Percentiles rank a stretch among this genome's conserved stretches.
These are phyloP conservation scores for Melanogaster broomeanus DNA, from an alignment of 768 basidiomycete genomes.

Conservation along the genomic window DNA sequence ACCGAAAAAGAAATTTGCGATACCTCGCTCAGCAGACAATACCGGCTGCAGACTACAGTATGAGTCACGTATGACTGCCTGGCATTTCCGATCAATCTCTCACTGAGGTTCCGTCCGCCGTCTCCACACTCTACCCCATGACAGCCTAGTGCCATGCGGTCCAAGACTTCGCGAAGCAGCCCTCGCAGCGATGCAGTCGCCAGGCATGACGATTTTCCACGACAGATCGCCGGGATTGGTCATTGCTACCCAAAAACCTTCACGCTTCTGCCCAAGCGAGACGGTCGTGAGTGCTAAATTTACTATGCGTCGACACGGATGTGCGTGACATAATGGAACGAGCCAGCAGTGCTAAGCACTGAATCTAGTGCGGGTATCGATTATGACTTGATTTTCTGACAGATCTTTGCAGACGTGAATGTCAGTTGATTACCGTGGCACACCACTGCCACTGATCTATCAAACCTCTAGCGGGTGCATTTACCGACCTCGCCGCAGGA, in stretches of 20 bases:
- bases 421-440: too few relatives aligned
- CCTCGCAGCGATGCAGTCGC: not conserved
- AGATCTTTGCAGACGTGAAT: slow-evolving; percentile 2
- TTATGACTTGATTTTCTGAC: too few relatives aligned
- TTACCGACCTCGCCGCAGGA: not conserved
- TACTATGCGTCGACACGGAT: slow-evolving; percentile 4
- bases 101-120: not conserved
- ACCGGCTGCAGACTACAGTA: too few relatives aligned
- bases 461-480: too few relatives aligned
- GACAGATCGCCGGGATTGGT: slow-evolving; percentile 5
- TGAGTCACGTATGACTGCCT: too few relatives aligned
- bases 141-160: not conserved
- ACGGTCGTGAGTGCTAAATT: slow-evolving; percentile 9
- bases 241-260: slow-evolving; percentile 8
- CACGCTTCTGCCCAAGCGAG: slow-evolving; percentile 1
- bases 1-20: not conserved
- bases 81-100: not conserved
- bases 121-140: slow-evolving; percentile 10
- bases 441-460: slow-evolving; percentile 3
- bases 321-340: slow-evolving; percentile 10
- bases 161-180: slow-evolving; percentile 4
- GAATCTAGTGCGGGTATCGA: too few relatives aligned
- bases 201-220: slow-evolving; percentile 7
- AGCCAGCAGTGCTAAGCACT: not conserved
- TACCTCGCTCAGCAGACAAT: not conserved